A percentile compares a stretch with the other conserved stretches of the same genome.
These are phyloP conservation scores for Cercospora beticola DNA, from an alignment of 2,329 filamentous ascomycete species.

Conservation along the genomic window DNA sequence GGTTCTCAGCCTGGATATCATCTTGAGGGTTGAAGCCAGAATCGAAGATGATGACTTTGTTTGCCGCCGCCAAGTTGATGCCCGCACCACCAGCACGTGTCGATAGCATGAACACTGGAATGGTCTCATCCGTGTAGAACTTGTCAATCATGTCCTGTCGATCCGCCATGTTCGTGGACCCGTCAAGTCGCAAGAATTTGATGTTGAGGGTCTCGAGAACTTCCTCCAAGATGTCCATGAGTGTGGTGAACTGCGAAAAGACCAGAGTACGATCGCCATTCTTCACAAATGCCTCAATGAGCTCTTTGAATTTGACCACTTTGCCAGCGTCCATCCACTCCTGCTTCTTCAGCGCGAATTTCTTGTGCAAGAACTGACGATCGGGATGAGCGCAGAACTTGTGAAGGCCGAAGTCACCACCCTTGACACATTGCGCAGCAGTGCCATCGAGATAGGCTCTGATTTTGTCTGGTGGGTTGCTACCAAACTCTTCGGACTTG, in stretches of 20 bases:
- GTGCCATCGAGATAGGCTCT: slow-evolving; percentile 69
- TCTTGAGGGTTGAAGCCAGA: slow-evolving; percentile 97
- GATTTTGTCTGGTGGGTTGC: slow-evolving; percentile 37
- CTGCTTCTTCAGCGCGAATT: slow-evolving; percentile 58
- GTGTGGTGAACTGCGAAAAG: slow-evolving; percentile 89
- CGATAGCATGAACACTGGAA: slow-evolving; percentile 88
- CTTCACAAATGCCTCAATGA: slow-evolving; percentile 69
- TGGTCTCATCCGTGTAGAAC: slow-evolving; percentile 72
- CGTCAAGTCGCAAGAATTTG: slow-evolving; percentile 81
- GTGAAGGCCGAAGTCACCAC: slow-evolving; percentile 72
- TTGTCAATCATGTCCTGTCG: slow-evolving; percentile 86
- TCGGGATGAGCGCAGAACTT: slow-evolving; percentile 51
- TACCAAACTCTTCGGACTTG: slow-evolving; percentile 36
- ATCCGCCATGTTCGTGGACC: slow-evolving; percentile 74
- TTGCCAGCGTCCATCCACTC: slow-evolving; percentile 75
- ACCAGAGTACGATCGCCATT: slow-evolving; percentile 86
- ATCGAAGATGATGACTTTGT: slow-evolving; percentile 98
- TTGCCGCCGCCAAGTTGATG: slow-evolving; percentile 91
- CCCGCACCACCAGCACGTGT: slow-evolving; percentile 95
- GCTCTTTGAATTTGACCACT: slow-evolving; percentile 72
- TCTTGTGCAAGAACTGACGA: slow-evolving; percentile 52
- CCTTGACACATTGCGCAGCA: slow-evolving; percentile 63
- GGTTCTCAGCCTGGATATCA: slow-evolving; percentile 96
- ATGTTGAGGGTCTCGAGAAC: slow-evolving; percentile 73
- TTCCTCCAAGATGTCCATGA: slow-evolving; percentile 85